Percentiles rank a stretch among this genome's conserved stretches.
Conservation (phyloP, 2,329 filamentous ascomycete genomes). For the Aspergillus ustus region DNA sequence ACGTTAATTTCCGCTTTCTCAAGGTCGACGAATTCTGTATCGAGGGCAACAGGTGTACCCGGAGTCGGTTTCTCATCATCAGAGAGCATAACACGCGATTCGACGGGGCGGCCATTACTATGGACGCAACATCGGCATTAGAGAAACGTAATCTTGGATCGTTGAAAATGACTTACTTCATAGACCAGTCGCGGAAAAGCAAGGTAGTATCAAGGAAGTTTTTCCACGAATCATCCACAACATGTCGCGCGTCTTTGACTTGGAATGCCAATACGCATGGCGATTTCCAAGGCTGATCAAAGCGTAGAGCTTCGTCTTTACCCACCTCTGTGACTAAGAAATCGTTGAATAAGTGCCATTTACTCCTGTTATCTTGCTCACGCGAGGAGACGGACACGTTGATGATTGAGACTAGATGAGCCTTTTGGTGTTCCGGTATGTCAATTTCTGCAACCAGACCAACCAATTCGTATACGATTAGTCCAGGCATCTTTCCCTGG, state of each 20-base stretch:
- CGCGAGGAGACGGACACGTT: slow-evolving; percentile 66
- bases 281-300: slow-evolving; percentile 90
- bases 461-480: slow-evolving; percentile 88
- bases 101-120: slow-evolving; percentile 43
- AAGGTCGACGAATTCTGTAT: slow-evolving; percentile 94
- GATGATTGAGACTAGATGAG: slow-evolving; percentile 88
- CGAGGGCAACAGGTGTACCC: slow-evolving; percentile 81
- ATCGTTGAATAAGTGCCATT: slow-evolving; percentile 98
- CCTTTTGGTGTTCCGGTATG: slow-evolving; percentile 79
- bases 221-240: slow-evolving; percentile 86
- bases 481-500: slow-evolving; percentile 76
- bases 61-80: slow-evolving; percentile 69
- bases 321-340: slow-evolving; percentile 85
- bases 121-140: slow-evolving; percentile 8
- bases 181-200: slow-evolving; percentile 74
- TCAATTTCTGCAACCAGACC: slow-evolving; percentile 91
- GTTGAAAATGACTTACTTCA: slow-evolving; percentile 44
- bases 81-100: slow-evolving; percentile 44
- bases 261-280: slow-evolving; percentile 89
- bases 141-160: background rate
- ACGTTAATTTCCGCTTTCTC: slow-evolving; percentile 95
- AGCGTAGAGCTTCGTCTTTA: slow-evolving; percentile 82
- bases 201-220: slow-evolving; percentile 80
- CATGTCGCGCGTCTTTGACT: slow-evolving; percentile 77
- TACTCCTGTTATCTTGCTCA: slow-evolving; percentile 61